Conservation (phyloP, 1,139 yeast genomes). For the Starmera stellimalicola region DNA sequence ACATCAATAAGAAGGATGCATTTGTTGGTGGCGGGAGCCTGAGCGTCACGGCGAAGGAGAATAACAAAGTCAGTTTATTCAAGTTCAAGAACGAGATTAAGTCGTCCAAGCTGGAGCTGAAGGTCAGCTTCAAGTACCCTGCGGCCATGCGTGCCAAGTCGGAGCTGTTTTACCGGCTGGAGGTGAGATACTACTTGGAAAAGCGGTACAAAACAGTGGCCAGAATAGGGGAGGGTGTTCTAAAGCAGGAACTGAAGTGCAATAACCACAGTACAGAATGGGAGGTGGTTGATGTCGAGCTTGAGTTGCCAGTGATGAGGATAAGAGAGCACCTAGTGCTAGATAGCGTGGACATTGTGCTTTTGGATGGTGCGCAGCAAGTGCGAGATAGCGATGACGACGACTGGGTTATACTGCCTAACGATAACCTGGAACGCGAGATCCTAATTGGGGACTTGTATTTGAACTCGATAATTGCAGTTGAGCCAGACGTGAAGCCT, state of each 20-base stretch:
- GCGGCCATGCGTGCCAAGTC: neutral
- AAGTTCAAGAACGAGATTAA: slow-evolving; percentile 19
- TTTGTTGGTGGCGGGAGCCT: slow-evolving; percentile 26
- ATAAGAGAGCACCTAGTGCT: slow-evolving; percentile 21
- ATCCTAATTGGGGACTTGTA: slow-evolving; percentile 20
- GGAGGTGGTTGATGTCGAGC: slow-evolving; percentile 12
- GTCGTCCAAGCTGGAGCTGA: slow-evolving; percentile 17
- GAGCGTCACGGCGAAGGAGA: slow-evolving; percentile 12
- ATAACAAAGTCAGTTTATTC: slow-evolving; percentile 13
- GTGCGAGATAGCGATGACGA: slow-evolving; percentile 14
- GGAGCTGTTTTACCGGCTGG: slow-evolving; percentile 16
- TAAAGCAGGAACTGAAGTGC: slow-evolving; percentile 8
- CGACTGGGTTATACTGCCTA: slow-evolving; percentile 22
- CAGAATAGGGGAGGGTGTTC: slow-evolving; percentile 13
- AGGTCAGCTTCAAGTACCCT: slow-evolving; percentile 19
- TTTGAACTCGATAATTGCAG: slow-evolving; percentile 7
- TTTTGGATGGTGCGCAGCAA: slow-evolving; percentile 10
- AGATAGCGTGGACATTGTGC: slow-evolving; percentile 16
- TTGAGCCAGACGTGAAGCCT: neutral
- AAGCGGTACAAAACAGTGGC: slow-evolving; percentile 18
- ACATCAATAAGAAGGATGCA: slow-evolving; percentile 17
- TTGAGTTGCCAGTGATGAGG: slow-evolving; percentile 17
- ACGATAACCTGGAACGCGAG: slow-evolving; percentile 9
- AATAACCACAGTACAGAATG: slow-evolving; percentile 8
- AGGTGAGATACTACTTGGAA: slow-evolving; percentile 22